A percentile compares a stretch with the other conserved stretches of the same genome.
phyloP scores from a whole-genome alignment of 2,329 filamentous ascomycete species.

The Neurospora sp. region DNA sequence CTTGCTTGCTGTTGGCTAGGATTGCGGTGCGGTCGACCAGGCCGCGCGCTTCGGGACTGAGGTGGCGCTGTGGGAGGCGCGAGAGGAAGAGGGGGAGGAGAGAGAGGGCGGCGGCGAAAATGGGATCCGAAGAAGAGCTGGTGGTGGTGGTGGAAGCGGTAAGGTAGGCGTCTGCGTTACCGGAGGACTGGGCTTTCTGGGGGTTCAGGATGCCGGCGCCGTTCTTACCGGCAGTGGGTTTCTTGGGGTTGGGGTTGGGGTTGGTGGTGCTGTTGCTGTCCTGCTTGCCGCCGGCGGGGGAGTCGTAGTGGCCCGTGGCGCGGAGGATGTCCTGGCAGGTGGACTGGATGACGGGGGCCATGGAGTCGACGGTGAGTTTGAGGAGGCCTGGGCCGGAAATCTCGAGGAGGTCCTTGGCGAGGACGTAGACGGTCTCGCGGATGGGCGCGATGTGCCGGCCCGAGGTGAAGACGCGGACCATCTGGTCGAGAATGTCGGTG shows the following conservation, averaged over 20 bases:
- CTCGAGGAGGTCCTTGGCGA: conserved; percentile 47
- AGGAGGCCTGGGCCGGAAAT: conserved; percentile 56
- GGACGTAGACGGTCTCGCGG: conserved; percentile 49
- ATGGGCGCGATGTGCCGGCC: conserved; percentile 42
- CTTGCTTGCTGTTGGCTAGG: conserved; percentile 54
- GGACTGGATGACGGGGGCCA: conserved; percentile 51
- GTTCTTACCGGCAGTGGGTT: conserved; percentile 21
- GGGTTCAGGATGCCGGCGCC: conserved; percentile 21
- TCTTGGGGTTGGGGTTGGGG: conserved; percentile 16
- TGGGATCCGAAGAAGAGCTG: conserved; percentile 2
- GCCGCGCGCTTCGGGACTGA: conserved; percentile 62
- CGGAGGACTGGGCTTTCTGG: conserved; percentile 30
- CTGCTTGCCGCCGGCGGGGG: conserved; percentile 18
- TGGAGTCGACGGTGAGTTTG: conserved; percentile 52
- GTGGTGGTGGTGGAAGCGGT: conserved; percentile 21
- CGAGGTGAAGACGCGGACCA: conserved; percentile 59
- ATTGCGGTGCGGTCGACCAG: conserved; percentile 76
- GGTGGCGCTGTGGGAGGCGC: conserved; percentile 51
- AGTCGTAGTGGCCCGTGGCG: conserved; percentile 36
- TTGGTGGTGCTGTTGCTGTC: conserved; percentile 16
- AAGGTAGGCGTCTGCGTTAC: conserved; percentile 67
- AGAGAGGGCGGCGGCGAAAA: conserved; percentile 39
- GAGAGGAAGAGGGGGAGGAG: conserved; percentile 56
- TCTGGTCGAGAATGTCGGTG: conserved; percentile 59
- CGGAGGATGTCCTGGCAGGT: conserved; percentile 68